These are phyloP conservation scores for Astraeus odoratus DNA, from an alignment of 768 basidiomycete species.

Conservation along the genomic window DNA sequence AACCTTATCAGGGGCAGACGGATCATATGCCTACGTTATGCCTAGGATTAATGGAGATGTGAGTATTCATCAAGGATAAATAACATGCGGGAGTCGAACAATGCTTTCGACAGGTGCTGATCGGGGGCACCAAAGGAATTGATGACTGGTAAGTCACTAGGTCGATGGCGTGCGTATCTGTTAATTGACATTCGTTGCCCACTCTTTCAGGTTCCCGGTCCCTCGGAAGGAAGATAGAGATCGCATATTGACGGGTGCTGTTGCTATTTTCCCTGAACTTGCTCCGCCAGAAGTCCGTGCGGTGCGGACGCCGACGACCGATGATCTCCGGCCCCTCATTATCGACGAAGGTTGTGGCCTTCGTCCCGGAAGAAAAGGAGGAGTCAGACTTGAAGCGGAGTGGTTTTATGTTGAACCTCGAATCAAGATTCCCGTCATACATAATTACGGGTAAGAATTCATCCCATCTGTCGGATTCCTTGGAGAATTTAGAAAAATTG, in stretches of 20 bases:
- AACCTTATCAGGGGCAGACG: constrained; percentile 25
- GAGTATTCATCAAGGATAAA: constrained; percentile 13
- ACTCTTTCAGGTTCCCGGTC: constrained; percentile 46
- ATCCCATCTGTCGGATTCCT: too few relatives aligned
- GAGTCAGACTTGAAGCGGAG: constrained; percentile 51
- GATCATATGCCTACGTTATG: constrained; percentile 30
- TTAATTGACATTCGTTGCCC: background rate
- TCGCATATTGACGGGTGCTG: constrained; percentile 47
- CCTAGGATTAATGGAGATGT: constrained; percentile 35
- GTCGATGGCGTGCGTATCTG: too few relatives aligned
- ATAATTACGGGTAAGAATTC: constrained; percentile 63
- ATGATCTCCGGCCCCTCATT: constrained; percentile 43
- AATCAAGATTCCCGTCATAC: constrained; percentile 40
- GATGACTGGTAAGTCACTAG: constrained; percentile 50
- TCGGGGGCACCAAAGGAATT: constrained; percentile 52
- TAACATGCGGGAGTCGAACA: background rate
- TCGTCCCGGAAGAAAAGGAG: constrained; percentile 61
- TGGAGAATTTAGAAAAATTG: too few relatives aligned
- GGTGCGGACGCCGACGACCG: constrained; percentile 37
- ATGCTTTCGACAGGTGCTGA: constrained; percentile 32
- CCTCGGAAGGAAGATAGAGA: constrained; percentile 57
- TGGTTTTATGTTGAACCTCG: constrained; percentile 28
- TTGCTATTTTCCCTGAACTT: constrained; percentile 50
- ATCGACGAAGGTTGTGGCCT: constrained; percentile 55
- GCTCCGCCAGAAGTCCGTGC: constrained; percentile 48